Percentiles rank a stretch among this genome's conserved stretches.
Evolutionary conservation across 2,329 filamentous ascomycete species (phyloP).

Genomic region (Colletotrichum liaoningense): DNA sequence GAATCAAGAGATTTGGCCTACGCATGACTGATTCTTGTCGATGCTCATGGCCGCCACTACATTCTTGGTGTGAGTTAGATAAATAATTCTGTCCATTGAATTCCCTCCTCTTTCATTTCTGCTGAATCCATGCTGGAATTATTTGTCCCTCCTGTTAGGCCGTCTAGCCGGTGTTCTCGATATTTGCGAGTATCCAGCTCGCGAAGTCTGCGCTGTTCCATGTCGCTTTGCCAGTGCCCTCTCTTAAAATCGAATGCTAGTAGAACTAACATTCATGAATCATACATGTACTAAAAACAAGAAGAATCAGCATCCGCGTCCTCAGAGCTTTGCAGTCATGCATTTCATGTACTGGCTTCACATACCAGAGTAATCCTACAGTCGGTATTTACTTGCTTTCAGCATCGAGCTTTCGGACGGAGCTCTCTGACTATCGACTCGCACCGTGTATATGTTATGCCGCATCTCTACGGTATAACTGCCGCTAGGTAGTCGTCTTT

Average conservation of each 20-base stretch:
- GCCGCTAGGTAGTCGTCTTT: not conserved
- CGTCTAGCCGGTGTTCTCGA: not conserved
- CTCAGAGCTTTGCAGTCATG: not conserved
- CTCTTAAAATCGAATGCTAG: not conserved
- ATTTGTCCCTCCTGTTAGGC: not conserved
- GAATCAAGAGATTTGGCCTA: no score
- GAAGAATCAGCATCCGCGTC: not conserved
- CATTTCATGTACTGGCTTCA: not conserved
- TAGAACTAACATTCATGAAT: not conserved
- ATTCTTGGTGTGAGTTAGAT: not conserved
- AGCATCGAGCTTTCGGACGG: not conserved
- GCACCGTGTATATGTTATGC: not conserved
- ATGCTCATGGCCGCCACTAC: no score
- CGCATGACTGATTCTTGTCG: no score
- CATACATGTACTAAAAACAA: not conserved
- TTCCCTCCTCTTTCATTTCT: not conserved
- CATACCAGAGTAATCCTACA: not conserved
- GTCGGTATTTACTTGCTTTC: not conserved
- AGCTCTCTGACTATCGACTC: not conserved
- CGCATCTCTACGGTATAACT: not conserved
- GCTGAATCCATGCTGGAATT: not conserved
- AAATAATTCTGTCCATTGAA: not conserved
- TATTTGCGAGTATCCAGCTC: not conserved
- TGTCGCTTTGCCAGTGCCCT: not conserved
- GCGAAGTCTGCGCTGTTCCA: not conserved